These are phyloP conservation scores for Pholiota conissans DNA, from an alignment of 768 basidiomycete species.

Conservation along the genomic window DNA sequence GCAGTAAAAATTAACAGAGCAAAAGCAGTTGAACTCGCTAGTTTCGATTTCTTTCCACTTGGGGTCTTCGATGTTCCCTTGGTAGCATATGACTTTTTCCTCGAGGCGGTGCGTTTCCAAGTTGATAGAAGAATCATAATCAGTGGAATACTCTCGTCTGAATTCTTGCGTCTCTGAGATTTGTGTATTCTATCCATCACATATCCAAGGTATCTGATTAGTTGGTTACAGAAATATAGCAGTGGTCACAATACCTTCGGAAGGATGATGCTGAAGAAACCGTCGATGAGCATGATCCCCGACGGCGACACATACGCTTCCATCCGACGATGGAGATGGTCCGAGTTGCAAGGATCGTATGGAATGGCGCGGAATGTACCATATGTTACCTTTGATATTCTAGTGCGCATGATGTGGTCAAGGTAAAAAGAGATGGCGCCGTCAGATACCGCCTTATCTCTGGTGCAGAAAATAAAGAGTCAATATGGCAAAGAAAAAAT, in stretches of 20 bases:
- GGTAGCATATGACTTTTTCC: slow-evolving; percentile 18
- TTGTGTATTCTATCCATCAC: too few relatives aligned
- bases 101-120: too few relatives aligned
- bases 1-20: not conserved
- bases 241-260: too few relatives aligned
- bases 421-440: slow-evolving; percentile 22
- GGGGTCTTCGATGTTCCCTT: slow-evolving; percentile 9
- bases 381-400: slow-evolving; percentile 18
- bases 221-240: too few relatives aligned
- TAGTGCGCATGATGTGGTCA: slow-evolving; percentile 16
- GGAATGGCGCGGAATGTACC: slow-evolving; percentile 13
- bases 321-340: slow-evolving; percentile 10
- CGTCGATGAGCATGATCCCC: too few relatives aligned
- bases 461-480: too few relatives aligned
- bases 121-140: too few relatives aligned
- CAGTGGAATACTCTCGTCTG: not conserved
- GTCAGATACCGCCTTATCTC: slow-evolving; percentile 19
- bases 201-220: too few relatives aligned
- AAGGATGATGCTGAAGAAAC: too few relatives aligned
- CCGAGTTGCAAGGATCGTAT: slow-evolving; percentile 12
- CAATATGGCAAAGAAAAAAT: too few relatives aligned
- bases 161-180: not conserved
- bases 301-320: not conserved
- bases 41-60: slow-evolving; percentile 17
- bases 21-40: not conserved